Evolutionary conservation across 2,329 filamentous ascomycete genomes (phyloP).

Genomic region (Apiospora kogelbergensis): DNA sequence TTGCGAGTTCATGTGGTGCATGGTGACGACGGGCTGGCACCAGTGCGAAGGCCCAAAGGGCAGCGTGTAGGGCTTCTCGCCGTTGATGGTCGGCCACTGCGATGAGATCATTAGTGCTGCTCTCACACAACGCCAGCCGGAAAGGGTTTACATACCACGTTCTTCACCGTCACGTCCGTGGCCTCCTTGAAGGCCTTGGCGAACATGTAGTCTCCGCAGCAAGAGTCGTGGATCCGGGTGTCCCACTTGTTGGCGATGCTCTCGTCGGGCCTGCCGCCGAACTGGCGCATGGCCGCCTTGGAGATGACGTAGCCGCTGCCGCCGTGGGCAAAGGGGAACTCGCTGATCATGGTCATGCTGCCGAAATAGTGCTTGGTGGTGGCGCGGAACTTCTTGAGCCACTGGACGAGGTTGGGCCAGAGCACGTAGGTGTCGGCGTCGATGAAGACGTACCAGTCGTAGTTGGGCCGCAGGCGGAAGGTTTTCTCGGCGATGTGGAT

Average conservation of each 20-base stretch:
- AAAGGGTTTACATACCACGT: constrained; percentile 43
- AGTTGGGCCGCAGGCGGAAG: constrained; percentile 47
- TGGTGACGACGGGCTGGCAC: constrained; percentile 49
- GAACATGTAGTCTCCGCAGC: constrained; percentile 52
- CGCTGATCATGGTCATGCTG: constrained; percentile 42
- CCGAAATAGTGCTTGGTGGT: constrained; percentile 49
- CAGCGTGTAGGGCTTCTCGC: constrained; percentile 53
- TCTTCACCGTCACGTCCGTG: constrained; percentile 14
- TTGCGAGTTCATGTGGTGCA: constrained; percentile 45
- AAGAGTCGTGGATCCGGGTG: constrained; percentile 36
- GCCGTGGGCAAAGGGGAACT: constrained; percentile 52
- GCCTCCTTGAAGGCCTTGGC: constrained; percentile 38
- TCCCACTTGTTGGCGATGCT: constrained; percentile 50
- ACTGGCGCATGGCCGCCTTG: constrained; percentile 48
- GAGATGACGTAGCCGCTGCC: constrained; percentile 57
- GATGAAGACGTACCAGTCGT: constrained; percentile 61
- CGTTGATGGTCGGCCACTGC: constrained; percentile 55
- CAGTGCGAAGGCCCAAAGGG: constrained; percentile 49
- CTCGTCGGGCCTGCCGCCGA: constrained; percentile 38
- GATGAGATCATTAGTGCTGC: constrained; percentile 32
- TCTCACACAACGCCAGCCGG: constrained; percentile 40
- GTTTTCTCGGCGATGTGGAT: constrained; percentile 58
- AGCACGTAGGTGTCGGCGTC: constrained; percentile 60
- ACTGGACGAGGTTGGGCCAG: constrained; percentile 51
- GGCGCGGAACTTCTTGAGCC: constrained; percentile 45